Evolutionary conservation across 2,329 filamentous ascomycete species (phyloP), one percentile per base, ranked within the genome.

Genomic region (Verticillium alfalfae): DNA sequence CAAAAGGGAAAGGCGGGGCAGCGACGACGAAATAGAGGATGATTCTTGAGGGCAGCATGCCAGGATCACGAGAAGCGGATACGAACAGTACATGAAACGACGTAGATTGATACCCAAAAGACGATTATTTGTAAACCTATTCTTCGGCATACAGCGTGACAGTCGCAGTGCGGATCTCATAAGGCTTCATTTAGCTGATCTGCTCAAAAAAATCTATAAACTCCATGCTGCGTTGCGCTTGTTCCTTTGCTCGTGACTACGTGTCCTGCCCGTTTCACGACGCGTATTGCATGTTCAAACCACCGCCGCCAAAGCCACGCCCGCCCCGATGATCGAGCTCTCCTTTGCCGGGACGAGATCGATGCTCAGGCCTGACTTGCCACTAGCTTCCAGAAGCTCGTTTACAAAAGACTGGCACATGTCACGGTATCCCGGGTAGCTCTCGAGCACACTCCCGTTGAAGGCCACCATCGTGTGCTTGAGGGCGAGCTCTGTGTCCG

Each of bases 361-460:
- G 26, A 92, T 84, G 3, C 76, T 73, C 58, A 71, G 78, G 67
- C 69, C 66, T n/a, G 64, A 64, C 41, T 65, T 69, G 7, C 54
- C 54, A 10, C 45, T 36, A 1, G 71, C 62, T 66, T 74, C 57
- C 68, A 86, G 81, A 9, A 93, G 76, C 45, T 79, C 76, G 68
- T 92, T 79, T 56, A 93, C 75, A 67, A 87, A 86, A 6, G 71
- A 71, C 71, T 93, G 90, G 68, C 87, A 88, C 52, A 77, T 80
- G 37, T 73, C 74, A 26, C 83, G 78, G 72, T 92, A 94, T 8
- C 79, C 78, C 0, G 91, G 90, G 70, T 93, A 94, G 67, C 88
- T 88, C 74, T 93, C 90, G 59, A 93, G 87, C 58, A 94, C 89
- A 34, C 88, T 90, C 55, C 91, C 91, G 70, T 92, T 93, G 74